A percentile compares a stretch with the other conserved stretches of the same genome.
phyloP scores from a whole-genome alignment of 2,329 filamentous ascomycete species.

The Talaromyces albobiverticillius region DNA sequence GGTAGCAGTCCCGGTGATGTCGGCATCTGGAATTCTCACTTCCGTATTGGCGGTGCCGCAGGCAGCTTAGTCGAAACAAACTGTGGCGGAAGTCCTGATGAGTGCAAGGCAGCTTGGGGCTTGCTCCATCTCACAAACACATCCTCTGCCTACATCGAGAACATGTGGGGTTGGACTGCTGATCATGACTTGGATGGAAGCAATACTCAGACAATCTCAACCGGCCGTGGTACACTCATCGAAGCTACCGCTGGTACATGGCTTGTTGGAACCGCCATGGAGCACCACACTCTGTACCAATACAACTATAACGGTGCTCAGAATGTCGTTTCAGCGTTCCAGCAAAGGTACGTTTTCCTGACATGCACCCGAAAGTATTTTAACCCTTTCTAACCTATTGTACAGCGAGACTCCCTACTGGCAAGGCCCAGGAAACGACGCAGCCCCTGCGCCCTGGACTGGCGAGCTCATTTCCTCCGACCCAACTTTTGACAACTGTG shows the following conservation, averaged over 20 bases:
- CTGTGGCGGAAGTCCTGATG: constrained; percentile 35
- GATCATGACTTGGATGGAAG: constrained; percentile 49
- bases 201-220: constrained; percentile 21
- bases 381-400: background rate
- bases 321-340: constrained; percentile 48
- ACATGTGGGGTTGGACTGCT: constrained; percentile 51
- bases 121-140: constrained; percentile 51
- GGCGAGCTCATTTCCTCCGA: constrained; percentile 21
- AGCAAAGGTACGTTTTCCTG: constrained; percentile 25
- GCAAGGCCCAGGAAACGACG: constrained; percentile 30
- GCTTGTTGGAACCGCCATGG: constrained; percentile 53
- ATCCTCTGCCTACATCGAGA: constrained; percentile 54
- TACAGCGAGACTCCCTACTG: constrained; percentile 53
- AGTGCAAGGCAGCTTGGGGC: constrained; percentile 50
- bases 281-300: constrained; percentile 56
- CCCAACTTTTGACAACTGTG: constrained; percentile 28
- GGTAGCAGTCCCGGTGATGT: constrained; percentile 48
- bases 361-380: background rate
- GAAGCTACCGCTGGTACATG: constrained; percentile 51
- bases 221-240: constrained; percentile 48
- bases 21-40: constrained; percentile 49
- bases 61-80: constrained; percentile 37
- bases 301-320: constrained; percentile 50
- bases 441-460: constrained; percentile 28
- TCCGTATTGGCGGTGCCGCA: constrained; percentile 48